Evolutionary conservation across 352 stramenopile species (phyloP).

Genomic region (Hyaloperonospora arabidopsidis): DNA sequence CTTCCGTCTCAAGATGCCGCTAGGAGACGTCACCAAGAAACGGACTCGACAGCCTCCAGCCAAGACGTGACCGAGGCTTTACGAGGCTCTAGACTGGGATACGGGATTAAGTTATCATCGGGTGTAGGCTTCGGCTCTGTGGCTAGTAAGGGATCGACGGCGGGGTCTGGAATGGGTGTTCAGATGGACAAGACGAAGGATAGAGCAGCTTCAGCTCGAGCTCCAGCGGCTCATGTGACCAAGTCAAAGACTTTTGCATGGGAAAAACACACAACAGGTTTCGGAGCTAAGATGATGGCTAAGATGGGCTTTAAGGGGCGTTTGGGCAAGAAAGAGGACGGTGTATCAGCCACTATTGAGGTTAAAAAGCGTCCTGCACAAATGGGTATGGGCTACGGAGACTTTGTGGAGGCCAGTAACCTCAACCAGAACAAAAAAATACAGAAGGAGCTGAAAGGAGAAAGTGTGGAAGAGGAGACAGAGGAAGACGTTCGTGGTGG

Average conservation of each 20-base stretch:
- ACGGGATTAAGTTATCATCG: neutral
- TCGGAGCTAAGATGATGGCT: slow-evolving; percentile 91
- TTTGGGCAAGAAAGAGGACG: slow-evolving; percentile 88
- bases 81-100: slow-evolving; percentile 5
- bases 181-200: slow-evolving; percentile 6
- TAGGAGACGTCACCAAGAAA: slow-evolving; percentile 21
- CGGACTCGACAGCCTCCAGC: slow-evolving; percentile 3
- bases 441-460: slow-evolving; percentile 87
- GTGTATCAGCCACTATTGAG: slow-evolving; percentile 89
- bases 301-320: slow-evolving; percentile 95
- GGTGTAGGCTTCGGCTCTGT: slow-evolving; percentile 2
- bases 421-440: slow-evolving; percentile 89
- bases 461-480: slow-evolving; percentile 36
- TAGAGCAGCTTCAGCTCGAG: slow-evolving; percentile 1
- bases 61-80: slow-evolving; percentile 7
- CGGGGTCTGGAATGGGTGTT: slow-evolving; percentile 16
- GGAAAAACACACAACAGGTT: slow-evolving; percentile 96
- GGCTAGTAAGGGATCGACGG: slow-evolving; percentile 9
- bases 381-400: slow-evolving; percentile 90
- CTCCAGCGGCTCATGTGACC: neutral
- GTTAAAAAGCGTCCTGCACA: slow-evolving; percentile 89
- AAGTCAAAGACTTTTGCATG: slow-evolving; percentile 54
- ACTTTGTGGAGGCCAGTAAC: slow-evolving; percentile 89
- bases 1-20: slow-evolving; percentile 18
- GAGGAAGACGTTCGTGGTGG: slow-evolving; percentile 17